Conservation (phyloP, 768 basidiomycete genomes). For the Cyclocybe cylindracea region DNA sequence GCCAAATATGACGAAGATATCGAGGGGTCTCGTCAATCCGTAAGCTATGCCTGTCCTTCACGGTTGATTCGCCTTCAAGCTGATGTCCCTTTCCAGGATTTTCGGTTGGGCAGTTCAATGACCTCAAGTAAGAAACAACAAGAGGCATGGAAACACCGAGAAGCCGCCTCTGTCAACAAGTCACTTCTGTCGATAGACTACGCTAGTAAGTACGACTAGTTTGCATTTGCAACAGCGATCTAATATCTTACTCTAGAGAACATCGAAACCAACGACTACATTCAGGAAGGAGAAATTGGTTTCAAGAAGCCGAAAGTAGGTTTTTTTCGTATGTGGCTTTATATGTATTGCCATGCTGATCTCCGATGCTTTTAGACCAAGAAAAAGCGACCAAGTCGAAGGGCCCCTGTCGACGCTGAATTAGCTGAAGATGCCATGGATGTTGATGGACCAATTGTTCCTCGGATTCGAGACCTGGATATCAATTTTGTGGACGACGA, state of each 20-base stretch:
- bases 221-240: neutral
- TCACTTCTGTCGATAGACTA: slow-evolving; percentile 87
- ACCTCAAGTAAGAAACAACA: slow-evolving; percentile 39
- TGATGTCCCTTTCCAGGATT: slow-evolving; percentile 54
- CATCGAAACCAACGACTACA: slow-evolving; percentile 81
- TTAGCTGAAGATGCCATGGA: slow-evolving; percentile 66
- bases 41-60: slow-evolving; percentile 30
- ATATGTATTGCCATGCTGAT: neutral
- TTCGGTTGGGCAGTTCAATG: slow-evolving; percentile 75
- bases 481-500: slow-evolving; percentile 97
- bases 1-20: slow-evolving; percentile 94
- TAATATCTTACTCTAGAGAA: slow-evolving; percentile 61
- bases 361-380: slow-evolving; percentile 61
- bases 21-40: slow-evolving; percentile 70
- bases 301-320: slow-evolving; percentile 93
- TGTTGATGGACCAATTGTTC: slow-evolving; percentile 72
- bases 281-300: slow-evolving; percentile 87
- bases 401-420: slow-evolving; percentile 58
- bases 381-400: slow-evolving; percentile 83
- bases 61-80: slow-evolving; percentile 6
- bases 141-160: slow-evolving; percentile 49
- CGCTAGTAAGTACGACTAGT: slow-evolving; percentile 59
- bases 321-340: neutral
- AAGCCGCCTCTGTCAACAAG: slow-evolving; percentile 71
- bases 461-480: slow-evolving; percentile 73